These are phyloP conservation scores for Ampelomyces quisqualis DNA, from an alignment of 2,329 filamentous ascomycete genomes.

Conservation along the genomic window DNA sequence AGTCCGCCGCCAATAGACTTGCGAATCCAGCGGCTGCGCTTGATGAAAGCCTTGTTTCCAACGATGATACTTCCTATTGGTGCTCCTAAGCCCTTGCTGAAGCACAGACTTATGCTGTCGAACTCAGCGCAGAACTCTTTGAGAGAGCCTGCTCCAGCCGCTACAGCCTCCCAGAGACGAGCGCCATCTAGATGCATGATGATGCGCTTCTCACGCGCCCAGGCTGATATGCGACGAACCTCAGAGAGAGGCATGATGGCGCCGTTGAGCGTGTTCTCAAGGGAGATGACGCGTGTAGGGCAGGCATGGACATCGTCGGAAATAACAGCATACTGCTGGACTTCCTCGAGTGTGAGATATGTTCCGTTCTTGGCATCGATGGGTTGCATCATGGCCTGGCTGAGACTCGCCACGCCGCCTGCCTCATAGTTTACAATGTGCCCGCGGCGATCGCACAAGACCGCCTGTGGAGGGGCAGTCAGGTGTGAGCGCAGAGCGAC, in stretches of 20 bases:
- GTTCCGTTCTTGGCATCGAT: constrained; percentile 69
- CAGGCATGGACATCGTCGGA: constrained; percentile 73
- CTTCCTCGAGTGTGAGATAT: constrained; percentile 75
- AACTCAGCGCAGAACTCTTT: constrained; percentile 67
- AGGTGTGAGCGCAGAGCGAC: constrained; percentile 77
- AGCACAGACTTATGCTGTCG: constrained; percentile 75
- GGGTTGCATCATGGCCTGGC: constrained; percentile 67
- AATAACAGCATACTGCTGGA: constrained; percentile 65
- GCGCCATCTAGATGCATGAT: constrained; percentile 78
- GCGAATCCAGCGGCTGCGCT: constrained; percentile 71
- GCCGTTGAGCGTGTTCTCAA: constrained; percentile 85
- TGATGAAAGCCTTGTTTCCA: constrained; percentile 58
- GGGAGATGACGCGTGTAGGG: constrained; percentile 75
- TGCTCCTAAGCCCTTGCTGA: constrained; percentile 80
- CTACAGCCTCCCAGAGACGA: constrained; percentile 78
- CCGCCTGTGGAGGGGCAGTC: constrained; percentile 73
- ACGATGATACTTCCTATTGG: constrained; percentile 77
- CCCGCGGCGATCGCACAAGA: constrained; percentile 75
- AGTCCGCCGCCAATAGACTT: constrained; percentile 80
- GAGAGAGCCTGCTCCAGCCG: constrained; percentile 65
- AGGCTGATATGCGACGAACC: constrained; percentile 66
- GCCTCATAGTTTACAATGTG: constrained; percentile 75
- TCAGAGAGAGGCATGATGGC: constrained; percentile 76
- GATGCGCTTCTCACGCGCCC: constrained; percentile 63
- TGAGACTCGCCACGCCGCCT: constrained; percentile 68